Base-by-base conservation (phyloP, 2,329 filamentous ascomycete genomes). In the Trichoderma breve region DNA sequence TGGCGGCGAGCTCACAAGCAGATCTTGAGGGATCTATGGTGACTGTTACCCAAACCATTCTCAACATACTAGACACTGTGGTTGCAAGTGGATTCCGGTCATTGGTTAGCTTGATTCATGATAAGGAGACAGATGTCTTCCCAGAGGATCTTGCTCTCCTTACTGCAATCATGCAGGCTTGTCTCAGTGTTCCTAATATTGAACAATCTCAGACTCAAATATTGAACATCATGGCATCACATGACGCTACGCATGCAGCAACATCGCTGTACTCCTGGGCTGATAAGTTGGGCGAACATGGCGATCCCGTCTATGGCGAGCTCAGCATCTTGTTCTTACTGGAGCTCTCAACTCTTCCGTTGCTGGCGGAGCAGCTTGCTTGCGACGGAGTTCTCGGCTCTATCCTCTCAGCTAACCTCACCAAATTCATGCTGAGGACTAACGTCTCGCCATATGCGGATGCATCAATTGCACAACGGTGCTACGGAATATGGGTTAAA, bases 241-340 rank as follows among this genome's bases (percentile, higher is more conserved):
- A 94, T 78, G 90, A 92, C 74, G 91, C 91, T 1, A 87, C 93
- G 60, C 92, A 95, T 77, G 92, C 94, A 73, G 95, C 94, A 0
- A 91, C 92, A 6, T 94, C 93, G 39, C 87, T 99, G 6, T 98
- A 95, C 82, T 97, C 94, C 0, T 99, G 96, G 96, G 90, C 95
- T 4, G 94, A 98, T 80, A 90, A 91, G 75, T 86, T 98, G 28
- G 88, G 92, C 0, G 87, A 92, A 43, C 88, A 92, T 71, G 90
- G 91, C 32, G 95, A 98, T 78, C 95, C 96, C 0, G 86, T 98
- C 34, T 98, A 98, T 80, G 96, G 95, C 74, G 95, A 98, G 79
- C 88, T 98, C n/a, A 93, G 93, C 77, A 87, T 97, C 53, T 87
- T 95, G 30, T 97, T 98, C 81, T 86, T 99, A 15, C 89, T 97